Conservation (phyloP, 768 basidiomycete species). For the Gyrodon lividus region DNA sequence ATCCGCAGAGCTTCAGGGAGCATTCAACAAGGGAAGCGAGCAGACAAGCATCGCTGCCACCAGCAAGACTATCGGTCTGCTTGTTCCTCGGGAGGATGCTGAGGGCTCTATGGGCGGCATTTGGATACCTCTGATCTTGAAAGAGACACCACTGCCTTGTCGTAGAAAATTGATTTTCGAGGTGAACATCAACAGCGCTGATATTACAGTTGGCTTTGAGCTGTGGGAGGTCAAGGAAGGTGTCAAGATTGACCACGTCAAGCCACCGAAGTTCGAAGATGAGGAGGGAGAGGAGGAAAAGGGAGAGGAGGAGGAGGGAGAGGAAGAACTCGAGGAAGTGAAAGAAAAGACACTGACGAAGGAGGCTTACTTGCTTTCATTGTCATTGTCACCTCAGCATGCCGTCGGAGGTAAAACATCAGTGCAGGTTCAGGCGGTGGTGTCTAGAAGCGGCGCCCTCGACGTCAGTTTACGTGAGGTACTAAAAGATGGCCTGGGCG, state of each 20-base stretch:
- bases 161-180: conserved; percentile 60
- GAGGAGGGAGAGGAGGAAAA: conserved; percentile 50
- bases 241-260: conserved; percentile 59
- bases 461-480: conserved; percentile 40
- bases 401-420: conserved; percentile 47
- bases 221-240: conserved; percentile 77
- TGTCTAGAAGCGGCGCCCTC: conserved; percentile 35
- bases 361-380: conserved; percentile 43
- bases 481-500: conserved; percentile 33
- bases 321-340: conserved; percentile 62
- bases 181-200: conserved; percentile 45
- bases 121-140: conserved; percentile 65
- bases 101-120: conserved; percentile 51
- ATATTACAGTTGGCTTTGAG: conserved; percentile 54
- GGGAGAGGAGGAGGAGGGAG: conserved; percentile 65
- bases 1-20: conserved; percentile 48
- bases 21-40: conserved; percentile 45
- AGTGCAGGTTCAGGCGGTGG: conserved; percentile 45
- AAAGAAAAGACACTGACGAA: conserved; percentile 63
- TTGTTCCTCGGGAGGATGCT: conserved; percentile 53
- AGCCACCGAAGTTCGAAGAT: conserved; percentile 43
- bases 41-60: conserved; percentile 53
- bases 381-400: conserved; percentile 37
- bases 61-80: conserved; percentile 58
- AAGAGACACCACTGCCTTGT: conserved; percentile 71